These are phyloP conservation scores for Byssochlamys sp. DNA, from an alignment of 2,329 filamentous ascomycete species.

Conservation along the genomic window DNA sequence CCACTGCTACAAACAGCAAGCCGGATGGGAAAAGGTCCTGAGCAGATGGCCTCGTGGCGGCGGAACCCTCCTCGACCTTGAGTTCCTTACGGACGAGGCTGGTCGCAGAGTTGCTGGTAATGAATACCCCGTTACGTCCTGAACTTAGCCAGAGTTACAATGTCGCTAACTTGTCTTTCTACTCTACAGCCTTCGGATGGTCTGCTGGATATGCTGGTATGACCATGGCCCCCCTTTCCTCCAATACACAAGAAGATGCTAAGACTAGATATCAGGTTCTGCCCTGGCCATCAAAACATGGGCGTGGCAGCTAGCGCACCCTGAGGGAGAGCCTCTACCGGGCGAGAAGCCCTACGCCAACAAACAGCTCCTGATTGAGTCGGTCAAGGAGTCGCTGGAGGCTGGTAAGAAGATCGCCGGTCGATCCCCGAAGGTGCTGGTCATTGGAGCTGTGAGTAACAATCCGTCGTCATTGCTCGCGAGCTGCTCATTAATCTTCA, in stretches of 20 bases:
- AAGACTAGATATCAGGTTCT: constrained; percentile 37
- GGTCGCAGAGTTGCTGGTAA: constrained; percentile 47
- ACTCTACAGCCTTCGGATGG: constrained; percentile 42
- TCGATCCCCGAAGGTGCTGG: constrained; percentile 61
- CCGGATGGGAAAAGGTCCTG: constrained; percentile 70
- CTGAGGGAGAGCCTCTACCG: constrained; percentile 55
- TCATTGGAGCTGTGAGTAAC: constrained; percentile 61
- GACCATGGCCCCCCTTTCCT: neutral
- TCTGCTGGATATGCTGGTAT: constrained; percentile 62
- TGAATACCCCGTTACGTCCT: constrained; percentile 1
- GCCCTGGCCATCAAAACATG: constrained; percentile 70
- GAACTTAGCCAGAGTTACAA: neutral
- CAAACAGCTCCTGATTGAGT: constrained; percentile 60
- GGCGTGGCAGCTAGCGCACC: constrained; percentile 69
- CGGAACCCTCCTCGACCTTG: constrained; percentile 72
- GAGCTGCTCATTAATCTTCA: constrained; percentile 6
- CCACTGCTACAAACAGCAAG: constrained; percentile 68
- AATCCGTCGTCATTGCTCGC: neutral
- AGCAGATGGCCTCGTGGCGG: constrained; percentile 66
- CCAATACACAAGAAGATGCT: constrained; percentile 1
- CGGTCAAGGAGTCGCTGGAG: constrained; percentile 63
- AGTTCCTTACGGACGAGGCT: constrained; percentile 68
- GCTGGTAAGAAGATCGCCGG: constrained; percentile 58
- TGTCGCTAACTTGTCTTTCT: constrained; percentile 2
- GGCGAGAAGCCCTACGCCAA: constrained; percentile 52